Evolutionary conservation across 148 eudicot genomes (phyloP).

Genomic region (Rhododendron mucronatum): DNA sequence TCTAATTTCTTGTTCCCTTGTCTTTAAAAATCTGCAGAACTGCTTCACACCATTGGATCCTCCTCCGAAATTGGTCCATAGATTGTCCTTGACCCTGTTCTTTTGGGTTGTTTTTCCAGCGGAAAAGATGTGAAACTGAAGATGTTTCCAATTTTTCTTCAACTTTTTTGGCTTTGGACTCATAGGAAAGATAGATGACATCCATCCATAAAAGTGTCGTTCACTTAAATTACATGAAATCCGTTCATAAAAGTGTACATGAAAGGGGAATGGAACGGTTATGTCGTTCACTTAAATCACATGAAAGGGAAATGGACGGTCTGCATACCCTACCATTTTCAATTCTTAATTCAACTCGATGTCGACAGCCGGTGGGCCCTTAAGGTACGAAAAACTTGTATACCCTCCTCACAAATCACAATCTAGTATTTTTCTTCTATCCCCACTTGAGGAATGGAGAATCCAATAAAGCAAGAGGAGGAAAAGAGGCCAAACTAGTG

Average conservation of each 20-base stretch:
- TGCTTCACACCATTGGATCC: not conserved
- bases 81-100: not conserved
- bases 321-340: too few relatives aligned
- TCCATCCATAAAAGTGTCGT: not conserved
- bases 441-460: not conserved
- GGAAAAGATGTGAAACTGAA: not conserved
- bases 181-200: too few relatives aligned
- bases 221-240: too few relatives aligned
- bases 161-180: not conserved
- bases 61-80: not conserved
- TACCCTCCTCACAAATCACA: not conserved
- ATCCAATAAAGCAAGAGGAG: not conserved
- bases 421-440: not conserved
- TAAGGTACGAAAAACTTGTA: not conserved
- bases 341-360: not conserved
- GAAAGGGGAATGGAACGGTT: too few relatives aligned
- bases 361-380: not conserved
- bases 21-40: not conserved
- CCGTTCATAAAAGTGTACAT: too few relatives aligned
- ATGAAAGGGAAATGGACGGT: too few relatives aligned
- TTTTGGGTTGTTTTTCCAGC: not conserved
- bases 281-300: too few relatives aligned
- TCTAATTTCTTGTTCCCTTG: not conserved
- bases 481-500: not conserved
- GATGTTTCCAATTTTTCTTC: not conserved